Evolutionary conservation across 306 rosid species (phyloP).

Genomic region (Medicago lupulina): DNA sequence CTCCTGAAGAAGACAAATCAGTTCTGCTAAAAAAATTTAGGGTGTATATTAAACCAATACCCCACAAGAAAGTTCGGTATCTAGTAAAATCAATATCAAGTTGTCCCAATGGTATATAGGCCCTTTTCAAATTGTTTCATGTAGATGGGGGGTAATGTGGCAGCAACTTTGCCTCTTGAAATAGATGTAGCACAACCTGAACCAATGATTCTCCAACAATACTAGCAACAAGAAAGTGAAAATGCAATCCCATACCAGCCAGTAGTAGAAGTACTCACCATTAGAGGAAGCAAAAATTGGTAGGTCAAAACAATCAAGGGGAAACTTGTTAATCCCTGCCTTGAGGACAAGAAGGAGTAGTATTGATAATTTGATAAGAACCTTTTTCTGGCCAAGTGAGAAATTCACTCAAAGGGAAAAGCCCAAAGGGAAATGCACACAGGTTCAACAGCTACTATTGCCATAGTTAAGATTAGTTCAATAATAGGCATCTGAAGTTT

Average conservation of each 20-base stretch:
- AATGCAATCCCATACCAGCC: not conserved
- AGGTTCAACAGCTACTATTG: not conserved
- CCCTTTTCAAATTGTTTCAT: not conserved
- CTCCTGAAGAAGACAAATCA: too few species aligned
- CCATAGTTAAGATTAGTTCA: not conserved
- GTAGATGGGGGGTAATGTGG: not conserved
- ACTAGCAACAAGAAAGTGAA: not conserved
- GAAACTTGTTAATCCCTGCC: not conserved
- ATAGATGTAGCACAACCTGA: not conserved
- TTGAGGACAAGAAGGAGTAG: not conserved
- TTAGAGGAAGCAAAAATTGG: not conserved
- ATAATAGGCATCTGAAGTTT: not conserved
- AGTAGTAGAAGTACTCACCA: not conserved
- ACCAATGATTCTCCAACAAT: not conserved
- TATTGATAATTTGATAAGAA: not conserved
- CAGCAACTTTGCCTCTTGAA: slow-evolving; percentile 1
- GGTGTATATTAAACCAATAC: too few species aligned
- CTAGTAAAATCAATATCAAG: not conserved
- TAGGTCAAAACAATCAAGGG: not conserved
- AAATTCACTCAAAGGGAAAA: not conserved
- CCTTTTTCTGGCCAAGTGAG: not conserved
- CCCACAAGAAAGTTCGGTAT: not conserved
- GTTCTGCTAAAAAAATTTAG: too few species aligned
- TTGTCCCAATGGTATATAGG: not conserved
- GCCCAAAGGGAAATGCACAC: not conserved